These are phyloP conservation scores for Proteromonas lacertae DNA, from an alignment of 352 stramenopile genomes.

Conservation along the genomic window DNA sequence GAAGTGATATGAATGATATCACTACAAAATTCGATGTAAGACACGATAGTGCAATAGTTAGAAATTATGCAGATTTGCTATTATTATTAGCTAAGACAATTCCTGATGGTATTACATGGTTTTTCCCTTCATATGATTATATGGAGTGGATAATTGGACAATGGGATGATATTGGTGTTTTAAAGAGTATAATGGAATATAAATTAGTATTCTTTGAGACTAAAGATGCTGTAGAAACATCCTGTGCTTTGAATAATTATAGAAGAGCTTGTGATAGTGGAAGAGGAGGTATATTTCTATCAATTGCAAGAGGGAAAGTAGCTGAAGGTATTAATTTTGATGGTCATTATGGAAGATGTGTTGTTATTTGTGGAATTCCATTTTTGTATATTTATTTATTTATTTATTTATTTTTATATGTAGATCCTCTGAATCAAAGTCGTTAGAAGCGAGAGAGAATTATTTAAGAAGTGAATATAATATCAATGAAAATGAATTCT, in stretches of 20 bases:
- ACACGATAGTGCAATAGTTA: slow-evolving; percentile 38
- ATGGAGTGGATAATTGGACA: slow-evolving; percentile 92
- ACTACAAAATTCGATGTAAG: slow-evolving; percentile 60
- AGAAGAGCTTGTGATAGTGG: slow-evolving; percentile 76
- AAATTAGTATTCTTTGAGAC: slow-evolving; percentile 99
- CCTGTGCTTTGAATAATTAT: slow-evolving; percentile 88
- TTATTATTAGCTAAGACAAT: slow-evolving; percentile 62
- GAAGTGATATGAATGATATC: slow-evolving; percentile 68
- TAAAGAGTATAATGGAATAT: slow-evolving; percentile 64
- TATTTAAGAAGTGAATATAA: slow-evolving; percentile 56
- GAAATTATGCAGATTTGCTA: slow-evolving; percentile 74
- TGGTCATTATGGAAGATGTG: slow-evolving; percentile 78
- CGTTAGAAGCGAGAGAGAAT: slow-evolving; percentile 62
- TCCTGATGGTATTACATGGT: slow-evolving; percentile 89
- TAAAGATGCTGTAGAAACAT: slow-evolving; percentile 96
- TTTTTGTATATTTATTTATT: slow-evolving; percentile 90
- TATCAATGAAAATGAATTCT: slow-evolving; percentile 69
- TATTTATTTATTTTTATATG: slow-evolving; percentile 6
- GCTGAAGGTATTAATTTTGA: slow-evolving; percentile 99
- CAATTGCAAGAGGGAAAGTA: slow-evolving; percentile 82
- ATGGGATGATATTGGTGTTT: slow-evolving; percentile 58
- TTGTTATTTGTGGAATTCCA: slow-evolving; percentile 91
- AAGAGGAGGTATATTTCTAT: slow-evolving; percentile 85
- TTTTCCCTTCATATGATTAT: slow-evolving; percentile 93
- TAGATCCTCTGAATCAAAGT: slow-evolving; percentile 14